Evolutionary conservation across 805 yeast genomes (phyloP), one percentile per base, ranked within the genome.

Genomic region (Lipomyces starkeyi): DNA sequence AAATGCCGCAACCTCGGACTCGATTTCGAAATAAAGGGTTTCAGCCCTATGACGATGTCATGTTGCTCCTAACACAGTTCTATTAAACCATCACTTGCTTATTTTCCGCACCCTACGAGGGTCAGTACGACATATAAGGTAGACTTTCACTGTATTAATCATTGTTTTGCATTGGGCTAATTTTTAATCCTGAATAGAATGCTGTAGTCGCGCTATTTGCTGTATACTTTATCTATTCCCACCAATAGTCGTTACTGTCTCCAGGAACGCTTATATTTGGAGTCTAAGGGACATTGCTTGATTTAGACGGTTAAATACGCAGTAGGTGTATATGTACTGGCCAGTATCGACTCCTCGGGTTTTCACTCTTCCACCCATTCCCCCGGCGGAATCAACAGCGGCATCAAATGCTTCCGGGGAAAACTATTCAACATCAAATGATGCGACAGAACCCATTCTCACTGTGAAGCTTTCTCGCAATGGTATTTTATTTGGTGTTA

Each of bases 391-490:
- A 13, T 53, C 34, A 13, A 25, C 56, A 25, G 35, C 59, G 37
- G 40, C 64, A n/a, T 40, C 56, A 34, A 7, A 22, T 2, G 14
- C 14, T 32, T 5, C 58, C 58, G 40, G 17, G 17, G 22, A 22
- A 9, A 27, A 14, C 8, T 14, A 17, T 14, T 53, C 62, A 17
- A 20, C 29, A 56, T 9, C 29, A 2, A 34, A 17, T 43, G 66
- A 63, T 35, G 61, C 77, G 55, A 63, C 71, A 37, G 83, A 80
- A 65, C 75, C 77, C n/a, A 78, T 81, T n/a, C 32, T 80, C n/a
- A 74, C 74, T 20, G 61, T 80, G 17, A 75, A 78, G 58, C 66
- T 70, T n/a, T 70, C 78, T 17, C 73, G 71, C 37, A 63, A 70
- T 13, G 75, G 77, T 1, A 71, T 74, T 35, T 79, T 83, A 4